A percentile compares a stretch with the other conserved stretches of the same genome.
phyloP scores from a whole-genome alignment of 768 basidiomycete species.

The Panellus pusillus region DNA sequence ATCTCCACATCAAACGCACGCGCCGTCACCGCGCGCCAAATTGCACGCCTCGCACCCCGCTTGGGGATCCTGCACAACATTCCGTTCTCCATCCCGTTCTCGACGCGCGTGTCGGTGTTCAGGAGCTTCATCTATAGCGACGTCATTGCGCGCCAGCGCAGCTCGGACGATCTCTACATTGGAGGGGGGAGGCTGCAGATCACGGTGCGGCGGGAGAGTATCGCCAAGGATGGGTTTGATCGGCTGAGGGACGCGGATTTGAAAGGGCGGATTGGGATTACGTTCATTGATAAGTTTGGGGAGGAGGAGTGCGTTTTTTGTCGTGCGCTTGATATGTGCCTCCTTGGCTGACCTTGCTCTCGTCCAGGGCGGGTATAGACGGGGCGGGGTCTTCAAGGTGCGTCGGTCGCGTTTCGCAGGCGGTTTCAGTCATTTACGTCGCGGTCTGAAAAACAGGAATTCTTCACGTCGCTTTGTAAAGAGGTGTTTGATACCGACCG shows the following conservation, averaged over 20 bases:
- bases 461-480: slow-evolving; percentile 87
- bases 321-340: neutral
- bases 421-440: too few relatives aligned
- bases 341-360: slow-evolving; percentile 11
- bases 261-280: slow-evolving; percentile 82
- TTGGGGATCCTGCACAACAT: slow-evolving; percentile 93
- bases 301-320: slow-evolving; percentile 67
- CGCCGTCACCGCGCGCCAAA: slow-evolving; percentile 61
- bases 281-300: slow-evolving; percentile 91
- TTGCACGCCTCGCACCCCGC: slow-evolving; percentile 77
- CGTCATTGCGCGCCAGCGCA: slow-evolving; percentile 27
- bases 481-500: slow-evolving; percentile 95
- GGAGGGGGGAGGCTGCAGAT: slow-evolving; percentile 35
- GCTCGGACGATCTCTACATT: slow-evolving; percentile 21
- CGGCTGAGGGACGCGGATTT: slow-evolving; percentile 73
- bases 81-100: slow-evolving; percentile 93
- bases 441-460: slow-evolving; percentile 47
- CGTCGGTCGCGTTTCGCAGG: too few relatives aligned
- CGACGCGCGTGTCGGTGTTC: slow-evolving; percentile 87
- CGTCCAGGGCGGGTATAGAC: slow-evolving; percentile 80
- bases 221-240: slow-evolving; percentile 93
- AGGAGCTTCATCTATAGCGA: slow-evolving; percentile 79
- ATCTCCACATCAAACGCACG: slow-evolving; percentile 31
- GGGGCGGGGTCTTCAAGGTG: slow-evolving; percentile 94
- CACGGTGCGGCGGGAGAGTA: slow-evolving; percentile 67